These are phyloP conservation scores for Clausena lansium DNA, from an alignment of 345 rosid genomes.

Conservation along the genomic window DNA sequence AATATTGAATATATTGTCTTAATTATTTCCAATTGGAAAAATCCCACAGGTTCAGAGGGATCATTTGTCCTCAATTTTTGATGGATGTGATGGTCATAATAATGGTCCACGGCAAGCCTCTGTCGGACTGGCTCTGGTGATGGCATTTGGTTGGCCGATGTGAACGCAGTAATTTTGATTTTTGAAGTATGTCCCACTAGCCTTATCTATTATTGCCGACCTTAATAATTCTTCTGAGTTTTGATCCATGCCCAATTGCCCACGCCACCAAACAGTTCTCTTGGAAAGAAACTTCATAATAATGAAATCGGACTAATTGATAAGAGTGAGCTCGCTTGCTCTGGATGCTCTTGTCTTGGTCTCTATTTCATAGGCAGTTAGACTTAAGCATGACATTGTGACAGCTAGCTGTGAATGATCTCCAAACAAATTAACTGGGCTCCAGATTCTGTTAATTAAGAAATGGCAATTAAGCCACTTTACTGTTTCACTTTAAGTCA, in stretches of 20 bases:
- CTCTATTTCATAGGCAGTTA: neutral
- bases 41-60: too few species aligned
- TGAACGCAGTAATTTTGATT: too few species aligned
- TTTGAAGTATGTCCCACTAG: neutral
- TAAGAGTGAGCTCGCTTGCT: too few species aligned
- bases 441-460: neutral
- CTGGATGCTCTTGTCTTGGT: too few species aligned
- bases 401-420: neutral
- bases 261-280: too few species aligned
- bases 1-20: too few species aligned
- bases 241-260: neutral
- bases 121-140: too few species aligned
- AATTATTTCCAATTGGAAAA: too few species aligned
- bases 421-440: neutral
- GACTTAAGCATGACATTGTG: neutral
- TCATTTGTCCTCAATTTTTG: neutral
- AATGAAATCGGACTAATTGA: too few species aligned
- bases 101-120: neutral
- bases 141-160: neutral
- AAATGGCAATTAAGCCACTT: neutral
- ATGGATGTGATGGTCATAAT: too few species aligned
- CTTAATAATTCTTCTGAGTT: neutral
- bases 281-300: too few species aligned
- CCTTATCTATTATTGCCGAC: neutral
- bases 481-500: neutral